Evolutionary conservation across 2,329 filamentous ascomycete genomes (phyloP).

Genomic region (Huntiella moniliformis): DNA sequence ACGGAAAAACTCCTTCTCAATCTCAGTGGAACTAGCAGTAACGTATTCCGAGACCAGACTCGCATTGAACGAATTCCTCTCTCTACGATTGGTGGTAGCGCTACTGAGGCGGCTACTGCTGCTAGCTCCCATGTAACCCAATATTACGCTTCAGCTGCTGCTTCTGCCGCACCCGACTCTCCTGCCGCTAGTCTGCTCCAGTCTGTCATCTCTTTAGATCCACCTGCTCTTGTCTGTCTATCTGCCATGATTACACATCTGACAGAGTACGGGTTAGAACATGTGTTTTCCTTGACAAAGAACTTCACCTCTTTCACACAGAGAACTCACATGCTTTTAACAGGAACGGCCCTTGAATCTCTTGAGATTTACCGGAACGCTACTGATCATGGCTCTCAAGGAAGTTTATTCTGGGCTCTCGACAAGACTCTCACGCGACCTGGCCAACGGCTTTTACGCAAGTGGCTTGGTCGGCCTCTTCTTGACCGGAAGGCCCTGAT

Average conservation of each 20-base stretch:
- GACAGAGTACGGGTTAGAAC: conserved; percentile 77
- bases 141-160: conserved; percentile 80
- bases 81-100: neutral
- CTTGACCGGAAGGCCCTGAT: conserved; percentile 59
- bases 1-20: conserved; percentile 86
- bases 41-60: conserved; percentile 79
- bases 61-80: conserved; percentile 53
- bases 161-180: conserved; percentile 29
- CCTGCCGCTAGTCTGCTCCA: conserved; percentile 52
- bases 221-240: conserved; percentile 74
- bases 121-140: conserved; percentile 70
- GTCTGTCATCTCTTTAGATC: conserved; percentile 68
- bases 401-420: conserved; percentile 87
- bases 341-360: conserved; percentile 83
- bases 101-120: neutral
- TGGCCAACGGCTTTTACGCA: conserved; percentile 69
- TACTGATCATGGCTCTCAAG: conserved; percentile 67
- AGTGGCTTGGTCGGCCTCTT: conserved; percentile 86
- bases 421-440: conserved; percentile 84
- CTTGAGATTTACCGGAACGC: conserved; percentile 92
- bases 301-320: conserved; percentile 95
- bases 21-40: conserved; percentile 72
- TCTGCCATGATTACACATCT: conserved; percentile 94
- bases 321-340: conserved; percentile 85
- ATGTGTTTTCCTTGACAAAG: conserved; percentile 89